Evolutionary conservation across 1,284 basidiomycete genomes (phyloP).

Genomic region (Inonotus hispidus): DNA sequence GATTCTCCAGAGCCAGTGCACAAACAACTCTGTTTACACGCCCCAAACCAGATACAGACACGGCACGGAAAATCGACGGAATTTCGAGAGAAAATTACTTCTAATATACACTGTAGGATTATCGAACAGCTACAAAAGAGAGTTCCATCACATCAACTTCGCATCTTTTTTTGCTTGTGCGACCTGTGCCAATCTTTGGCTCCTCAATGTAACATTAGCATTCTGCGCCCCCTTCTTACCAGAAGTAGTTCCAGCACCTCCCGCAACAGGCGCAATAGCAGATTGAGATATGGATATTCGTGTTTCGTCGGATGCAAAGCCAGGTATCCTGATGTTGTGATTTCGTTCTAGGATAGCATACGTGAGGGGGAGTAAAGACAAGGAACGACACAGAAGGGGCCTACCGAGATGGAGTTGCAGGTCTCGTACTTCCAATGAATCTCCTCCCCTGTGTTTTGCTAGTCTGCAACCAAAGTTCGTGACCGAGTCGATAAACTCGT

Average conservation of each 20-base stretch:
- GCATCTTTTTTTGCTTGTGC: constrained; percentile 72
- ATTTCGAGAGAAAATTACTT: neutral
- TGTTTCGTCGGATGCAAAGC: constrained; percentile 85
- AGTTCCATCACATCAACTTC: constrained; percentile 54
- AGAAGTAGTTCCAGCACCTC: constrained; percentile 27
- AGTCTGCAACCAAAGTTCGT: constrained; percentile 89
- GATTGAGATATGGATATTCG: constrained; percentile 66
- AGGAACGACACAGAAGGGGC: constrained; percentile 22
- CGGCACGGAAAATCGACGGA: neutral
- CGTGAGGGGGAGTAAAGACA: neutral
- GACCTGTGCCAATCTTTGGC: constrained; percentile 67
- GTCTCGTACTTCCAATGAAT: constrained; percentile 89
- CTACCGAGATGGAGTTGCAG: constrained; percentile 91
- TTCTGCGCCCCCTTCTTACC: constrained; percentile 54
- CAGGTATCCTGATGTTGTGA: constrained; percentile 85
- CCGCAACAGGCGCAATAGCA: constrained; percentile 44
- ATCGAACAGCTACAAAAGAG: neutral
- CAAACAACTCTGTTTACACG: neutral
- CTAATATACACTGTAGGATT: too few species aligned
- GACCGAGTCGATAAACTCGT: constrained; percentile 96
- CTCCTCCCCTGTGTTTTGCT: constrained; percentile 87
- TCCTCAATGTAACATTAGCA: constrained; percentile 60
- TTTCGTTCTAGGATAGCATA: constrained; percentile 58
- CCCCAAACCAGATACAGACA: too few species aligned
- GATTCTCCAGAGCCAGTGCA: neutral